Conservation (phyloP, 2,329 filamentous ascomycete genomes). For the Pseudonectria foliicola region DNA sequence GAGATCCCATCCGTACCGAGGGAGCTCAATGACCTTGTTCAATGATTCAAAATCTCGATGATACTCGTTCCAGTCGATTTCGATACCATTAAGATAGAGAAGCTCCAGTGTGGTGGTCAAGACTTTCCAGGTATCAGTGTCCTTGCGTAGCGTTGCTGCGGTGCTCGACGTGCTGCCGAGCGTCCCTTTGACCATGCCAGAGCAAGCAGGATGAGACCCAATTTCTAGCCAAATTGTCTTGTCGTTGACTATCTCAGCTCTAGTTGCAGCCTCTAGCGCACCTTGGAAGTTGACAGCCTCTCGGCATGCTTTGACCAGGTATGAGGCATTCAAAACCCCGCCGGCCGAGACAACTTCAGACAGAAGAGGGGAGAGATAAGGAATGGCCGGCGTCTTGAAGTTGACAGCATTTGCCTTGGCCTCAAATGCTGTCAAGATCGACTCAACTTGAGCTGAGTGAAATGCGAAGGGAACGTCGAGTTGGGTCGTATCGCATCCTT, state of each 20-base stretch:
- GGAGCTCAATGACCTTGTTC: conserved; percentile 51
- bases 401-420: conserved; percentile 31
- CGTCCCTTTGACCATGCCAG: conserved; percentile 55
- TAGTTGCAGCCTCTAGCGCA: conserved; percentile 46
- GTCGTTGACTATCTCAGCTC: conserved; percentile 42
- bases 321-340: conserved; percentile 43
- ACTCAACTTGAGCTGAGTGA: conserved; percentile 46
- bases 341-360: conserved; percentile 45
- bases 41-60: conserved; percentile 42
- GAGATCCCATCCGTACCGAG: conserved; percentile 64
- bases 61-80: conserved; percentile 62
- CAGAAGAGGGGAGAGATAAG: conserved; percentile 61
- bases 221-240: conserved; percentile 60
- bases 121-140: conserved; percentile 58
- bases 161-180: conserved; percentile 45
- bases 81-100: conserved; percentile 54
- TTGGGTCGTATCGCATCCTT: conserved; percentile 37
- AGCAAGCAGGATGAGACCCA: conserved; percentile 60
- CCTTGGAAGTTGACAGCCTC: conserved; percentile 59
- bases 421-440: conserved; percentile 53
- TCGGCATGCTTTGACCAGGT: conserved; percentile 54
- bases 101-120: conserved; percentile 49
- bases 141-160: conserved; percentile 55
- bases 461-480: conserved; percentile 47
- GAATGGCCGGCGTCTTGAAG: conserved; percentile 37